A percentile compares a stretch with the other conserved stretches of the same genome.
phyloP scores from a whole-genome alignment of 257 asterid genomes.

The Jaltomata sinuosa region DNA sequence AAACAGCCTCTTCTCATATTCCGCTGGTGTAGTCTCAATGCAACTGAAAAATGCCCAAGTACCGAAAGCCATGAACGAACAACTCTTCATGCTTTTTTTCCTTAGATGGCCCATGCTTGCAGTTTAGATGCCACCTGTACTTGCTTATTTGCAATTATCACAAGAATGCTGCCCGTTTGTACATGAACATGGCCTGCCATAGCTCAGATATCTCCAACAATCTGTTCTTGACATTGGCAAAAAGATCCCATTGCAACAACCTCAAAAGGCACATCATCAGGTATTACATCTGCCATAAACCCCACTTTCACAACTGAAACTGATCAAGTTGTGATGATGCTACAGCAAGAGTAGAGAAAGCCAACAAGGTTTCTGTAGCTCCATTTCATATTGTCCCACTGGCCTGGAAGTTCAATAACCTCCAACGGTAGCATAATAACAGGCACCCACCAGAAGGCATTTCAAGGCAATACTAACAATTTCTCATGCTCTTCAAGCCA shows the following conservation, averaged over 20 bases:
- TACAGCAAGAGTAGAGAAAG: background rate
- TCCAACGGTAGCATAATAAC: background rate
- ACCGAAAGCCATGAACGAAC: background rate
- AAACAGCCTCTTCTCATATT: background rate
- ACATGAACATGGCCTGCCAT: background rate
- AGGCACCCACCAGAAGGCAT: background rate
- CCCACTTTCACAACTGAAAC: background rate
- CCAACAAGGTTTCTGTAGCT: background rate
- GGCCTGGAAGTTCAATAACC: background rate
- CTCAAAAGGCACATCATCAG: background rate
- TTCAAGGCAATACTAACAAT: slow-evolving; percentile 11
- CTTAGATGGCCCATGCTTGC: background rate
- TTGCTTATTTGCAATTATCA: background rate
- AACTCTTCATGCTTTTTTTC: background rate
- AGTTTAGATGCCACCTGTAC: background rate
- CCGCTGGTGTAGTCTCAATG: background rate
- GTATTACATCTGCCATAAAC: background rate
- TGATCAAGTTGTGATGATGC: background rate
- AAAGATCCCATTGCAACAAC: background rate
- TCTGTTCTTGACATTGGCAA: background rate
- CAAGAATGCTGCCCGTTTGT: background rate
- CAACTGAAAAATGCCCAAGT: background rate
- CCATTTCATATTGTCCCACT: background rate
- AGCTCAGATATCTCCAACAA: background rate
- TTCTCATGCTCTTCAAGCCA: slow-evolving; percentile 28